Percentiles rank a stretch among this genome's conserved stretches.
These are phyloP conservation scores for Rheum nobile DNA, from an alignment of 148 eudicot genomes.

Conservation along the genomic window DNA sequence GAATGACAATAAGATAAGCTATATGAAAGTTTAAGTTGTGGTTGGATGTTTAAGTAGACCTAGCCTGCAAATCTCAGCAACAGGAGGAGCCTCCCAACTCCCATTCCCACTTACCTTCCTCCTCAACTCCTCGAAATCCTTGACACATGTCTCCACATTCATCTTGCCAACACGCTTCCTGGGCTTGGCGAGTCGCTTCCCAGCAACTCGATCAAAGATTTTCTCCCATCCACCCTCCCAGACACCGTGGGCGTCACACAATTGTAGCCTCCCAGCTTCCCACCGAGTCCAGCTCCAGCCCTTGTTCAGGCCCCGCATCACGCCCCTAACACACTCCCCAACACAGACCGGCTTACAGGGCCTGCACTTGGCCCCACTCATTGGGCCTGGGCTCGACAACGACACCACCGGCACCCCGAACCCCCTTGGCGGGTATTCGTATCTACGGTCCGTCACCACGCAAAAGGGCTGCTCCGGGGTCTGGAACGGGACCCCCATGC, in stretches of 20 bases:
- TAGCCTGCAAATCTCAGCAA: slow-evolving; percentile 44
- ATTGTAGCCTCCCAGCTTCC: slow-evolving; percentile 32
- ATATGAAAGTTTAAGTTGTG: not conserved
- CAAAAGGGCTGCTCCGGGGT: slow-evolving; percentile 54
- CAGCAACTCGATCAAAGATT: slow-evolving; percentile 39
- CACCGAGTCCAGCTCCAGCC: slow-evolving; percentile 87
- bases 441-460: slow-evolving; percentile 61
- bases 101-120: slow-evolving; percentile 15
- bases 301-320: slow-evolving; percentile 33
- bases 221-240: slow-evolving; percentile 82
- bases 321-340: slow-evolving; percentile 35
- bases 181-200: slow-evolving; percentile 25
- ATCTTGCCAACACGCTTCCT: slow-evolving; percentile 35
- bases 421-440: slow-evolving; percentile 40
- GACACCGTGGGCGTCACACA: slow-evolving; percentile 58
- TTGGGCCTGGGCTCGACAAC: slow-evolving; percentile 59
- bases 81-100: slow-evolving; percentile 51
- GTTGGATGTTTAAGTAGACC: slow-evolving; percentile 24
- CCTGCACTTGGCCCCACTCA: slow-evolving; percentile 84
- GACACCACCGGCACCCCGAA: slow-evolving; percentile 81
- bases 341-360: slow-evolving; percentile 56
- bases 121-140: slow-evolving; percentile 49
- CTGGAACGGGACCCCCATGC: slow-evolving; percentile 23
- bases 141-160: slow-evolving; percentile 42
- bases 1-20: not conserved